Percentiles rank a stretch among this genome's conserved stretches.
phyloP scores from a whole-genome alignment of 1,284 basidiomycete genomes.

The Volvariella volvacea region DNA sequence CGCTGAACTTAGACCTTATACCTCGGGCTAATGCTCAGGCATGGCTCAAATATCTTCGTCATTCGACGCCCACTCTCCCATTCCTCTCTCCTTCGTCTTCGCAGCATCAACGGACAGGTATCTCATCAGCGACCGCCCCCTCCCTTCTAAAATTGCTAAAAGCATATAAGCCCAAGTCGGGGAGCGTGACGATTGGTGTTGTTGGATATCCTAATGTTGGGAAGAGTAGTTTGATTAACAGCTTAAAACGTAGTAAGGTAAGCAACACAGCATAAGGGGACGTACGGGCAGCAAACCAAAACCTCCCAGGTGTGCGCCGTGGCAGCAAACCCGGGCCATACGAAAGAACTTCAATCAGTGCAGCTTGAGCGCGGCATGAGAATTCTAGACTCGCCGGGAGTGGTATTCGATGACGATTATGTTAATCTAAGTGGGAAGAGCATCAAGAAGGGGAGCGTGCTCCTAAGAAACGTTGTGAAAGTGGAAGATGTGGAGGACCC shows the following conservation, averaged over 20 bases:
- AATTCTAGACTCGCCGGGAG: slow-evolving; percentile 94
- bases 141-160: slow-evolving; percentile 86
- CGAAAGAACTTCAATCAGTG: slow-evolving; percentile 90
- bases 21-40: slow-evolving; percentile 84
- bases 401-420: slow-evolving; percentile 80
- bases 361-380: slow-evolving; percentile 90
- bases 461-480: slow-evolving; percentile 90
- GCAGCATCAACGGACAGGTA: slow-evolving; percentile 81
- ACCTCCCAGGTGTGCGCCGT: slow-evolving; percentile 73
- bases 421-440: slow-evolving; percentile 39
- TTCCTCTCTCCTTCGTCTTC: slow-evolving; percentile 84
- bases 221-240: slow-evolving; percentile 94
- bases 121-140: slow-evolving; percentile 74
- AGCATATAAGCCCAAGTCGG: slow-evolving; percentile 76
- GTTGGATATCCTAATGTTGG: slow-evolving; percentile 98
- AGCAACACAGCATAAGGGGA: neutral
- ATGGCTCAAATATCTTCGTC: slow-evolving; percentile 88
- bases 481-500: slow-evolving; percentile 92
- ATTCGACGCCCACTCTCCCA: slow-evolving; percentile 89
- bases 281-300: too few species aligned
- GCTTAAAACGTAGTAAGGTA: slow-evolving; percentile 84
- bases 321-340: slow-evolving; percentile 94
- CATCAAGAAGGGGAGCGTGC: slow-evolving; percentile 57
- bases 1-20: slow-evolving; percentile 65
- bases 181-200: slow-evolving; percentile 85